Conservation (phyloP, 306 rosid genomes). For the Dalbergia cultrata region DNA sequence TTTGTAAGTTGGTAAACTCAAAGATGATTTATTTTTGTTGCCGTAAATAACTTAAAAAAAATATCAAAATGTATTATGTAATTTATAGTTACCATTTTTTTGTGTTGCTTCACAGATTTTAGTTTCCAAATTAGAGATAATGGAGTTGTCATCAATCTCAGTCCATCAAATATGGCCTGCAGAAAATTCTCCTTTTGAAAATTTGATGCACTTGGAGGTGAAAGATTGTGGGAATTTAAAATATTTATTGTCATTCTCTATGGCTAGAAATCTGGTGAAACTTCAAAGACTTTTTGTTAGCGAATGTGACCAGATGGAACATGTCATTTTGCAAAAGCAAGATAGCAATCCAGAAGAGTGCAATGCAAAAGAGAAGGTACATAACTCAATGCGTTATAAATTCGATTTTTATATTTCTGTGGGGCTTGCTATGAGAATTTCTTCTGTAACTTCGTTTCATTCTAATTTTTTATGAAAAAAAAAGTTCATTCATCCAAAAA, state of each 20-base stretch:
- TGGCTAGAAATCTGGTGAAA: constrained; percentile 39
- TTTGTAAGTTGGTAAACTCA: background rate
- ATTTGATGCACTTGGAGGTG: constrained; percentile 38
- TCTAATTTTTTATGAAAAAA: no score
- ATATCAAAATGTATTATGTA: background rate
- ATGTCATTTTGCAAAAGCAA: background rate
- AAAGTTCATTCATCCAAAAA: no score
- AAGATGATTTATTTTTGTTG: no score
- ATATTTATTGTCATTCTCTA: constrained; percentile 22
- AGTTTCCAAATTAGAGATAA: constrained; percentile 40
- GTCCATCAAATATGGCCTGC: constrained; percentile 33
- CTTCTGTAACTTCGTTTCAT: no score
- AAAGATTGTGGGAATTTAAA: constrained; percentile 18
- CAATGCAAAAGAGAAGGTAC: background rate
- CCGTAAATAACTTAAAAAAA: no score
- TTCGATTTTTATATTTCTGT: background rate
- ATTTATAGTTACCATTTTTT: background rate
- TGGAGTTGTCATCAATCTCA: constrained; percentile 21
- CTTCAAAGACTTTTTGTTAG: constrained; percentile 50
- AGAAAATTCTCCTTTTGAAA: background rate
- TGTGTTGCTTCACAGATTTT: background rate
- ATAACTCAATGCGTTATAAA: background rate
- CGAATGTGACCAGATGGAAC: constrained; percentile 43
- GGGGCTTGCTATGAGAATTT: background rate
- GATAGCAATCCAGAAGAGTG: background rate